These are phyloP conservation scores for Sphaceloma murrayae DNA, from an alignment of 2,329 filamentous ascomycete species.

Conservation along the genomic window DNA sequence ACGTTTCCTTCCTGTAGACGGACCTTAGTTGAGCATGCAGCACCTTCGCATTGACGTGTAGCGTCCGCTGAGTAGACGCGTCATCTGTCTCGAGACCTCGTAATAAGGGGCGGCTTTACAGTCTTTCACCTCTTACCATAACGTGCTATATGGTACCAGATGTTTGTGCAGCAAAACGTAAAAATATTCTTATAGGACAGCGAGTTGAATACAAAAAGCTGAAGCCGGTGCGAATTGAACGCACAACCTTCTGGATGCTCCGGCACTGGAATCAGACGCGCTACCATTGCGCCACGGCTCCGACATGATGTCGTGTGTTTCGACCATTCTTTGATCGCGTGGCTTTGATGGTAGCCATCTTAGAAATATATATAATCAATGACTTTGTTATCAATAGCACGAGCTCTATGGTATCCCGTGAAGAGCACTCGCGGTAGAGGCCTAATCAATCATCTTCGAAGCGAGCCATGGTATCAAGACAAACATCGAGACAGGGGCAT, in stretches of 20 bases:
- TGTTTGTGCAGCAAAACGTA: background rate
- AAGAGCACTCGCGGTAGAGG: constrained; percentile 5
- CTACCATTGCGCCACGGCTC: constrained; percentile 15
- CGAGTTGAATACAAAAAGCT: background rate
- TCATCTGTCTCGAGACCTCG: no score
- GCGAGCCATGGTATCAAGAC: no score
- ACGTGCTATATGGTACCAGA: background rate
- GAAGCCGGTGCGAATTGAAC: constrained; percentile 12
- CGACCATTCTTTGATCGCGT: background rate
- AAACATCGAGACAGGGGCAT: no score
- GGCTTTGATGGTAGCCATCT: background rate
- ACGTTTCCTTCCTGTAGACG: no score
- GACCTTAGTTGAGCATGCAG: no score
- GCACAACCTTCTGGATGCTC: constrained; percentile 8
- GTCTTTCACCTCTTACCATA: no score
- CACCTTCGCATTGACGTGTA: no score
- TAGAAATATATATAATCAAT: background rate
- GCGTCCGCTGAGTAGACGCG: background rate
- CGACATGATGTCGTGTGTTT: background rate
- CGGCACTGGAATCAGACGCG: constrained; percentile 15
- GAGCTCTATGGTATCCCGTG: background rate
- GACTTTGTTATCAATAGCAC: background rate
- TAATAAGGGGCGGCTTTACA: no score
- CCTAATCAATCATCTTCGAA: no score
- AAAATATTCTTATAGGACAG: background rate